Base-by-base conservation (phyloP, 2,329 filamentous ascomycete species). In the Trichoderma polysporum region DNA sequence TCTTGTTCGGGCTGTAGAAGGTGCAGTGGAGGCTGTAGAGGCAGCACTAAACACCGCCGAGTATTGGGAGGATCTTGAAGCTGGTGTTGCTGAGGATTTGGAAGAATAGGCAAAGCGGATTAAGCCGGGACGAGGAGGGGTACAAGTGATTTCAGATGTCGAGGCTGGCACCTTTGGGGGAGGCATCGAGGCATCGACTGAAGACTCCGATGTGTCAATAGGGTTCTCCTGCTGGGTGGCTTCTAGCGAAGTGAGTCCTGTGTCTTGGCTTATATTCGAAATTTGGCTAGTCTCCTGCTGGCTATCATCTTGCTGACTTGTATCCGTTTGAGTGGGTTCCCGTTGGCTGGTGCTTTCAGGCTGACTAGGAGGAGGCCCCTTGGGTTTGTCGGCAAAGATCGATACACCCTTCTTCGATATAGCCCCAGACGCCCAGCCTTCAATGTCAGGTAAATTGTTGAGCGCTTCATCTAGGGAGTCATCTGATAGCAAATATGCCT, bases 381-480 rank as follows among this genome's bases (percentile, higher is more conserved):
- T 74, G 6, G 71, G 74, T 13, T 78, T 76, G 54, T 85, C 82
- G 27, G 81, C 79, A 67, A 84, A 87, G 6, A 87, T 79, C 2
- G 76, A 71, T 19, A 83, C 76, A 1, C 78, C 72, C 67, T 77
- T 79, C 50, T 72, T 75, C 0, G 74, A 70, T 68, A 81, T 82
- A 6, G 71, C 54, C 25, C 70, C 66, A 7, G 77, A 73, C 52
- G 79, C 76, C 84, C 84, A 86, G 12, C 77, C 79, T n/a, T 81
- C 81, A 45, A 84, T 74, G 53, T 87, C 85, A 1, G 85, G 84
- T 12, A 88, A 73, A 22, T 79, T 79, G 29, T 78, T 75, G 22
- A 88, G 76, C 0, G 81, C 84, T 66, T 87, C 85, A 31, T 87
- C 85, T 47, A 88, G 78, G 0, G 85, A 87, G 68, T 87, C 85